Evolutionary conservation across 768 basidiomycete genomes (phyloP), one percentile per base, ranked within the genome.

Genomic region (Naganishia friedmannii): DNA sequence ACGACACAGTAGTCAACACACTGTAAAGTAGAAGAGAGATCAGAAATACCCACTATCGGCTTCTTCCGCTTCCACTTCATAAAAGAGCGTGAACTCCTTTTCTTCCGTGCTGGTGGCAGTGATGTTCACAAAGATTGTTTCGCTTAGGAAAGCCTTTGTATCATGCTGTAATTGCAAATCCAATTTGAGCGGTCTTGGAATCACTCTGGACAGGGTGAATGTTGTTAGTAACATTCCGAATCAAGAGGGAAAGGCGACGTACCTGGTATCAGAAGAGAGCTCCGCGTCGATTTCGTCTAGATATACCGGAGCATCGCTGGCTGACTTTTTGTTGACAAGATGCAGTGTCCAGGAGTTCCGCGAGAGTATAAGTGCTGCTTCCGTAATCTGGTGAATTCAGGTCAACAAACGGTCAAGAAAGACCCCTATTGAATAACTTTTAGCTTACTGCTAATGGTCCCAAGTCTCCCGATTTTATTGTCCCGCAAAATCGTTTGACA

Each of bases 11-110:
- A 63, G 1, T 51, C 48, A 51, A 21, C 7, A 13, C 48, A n/a
- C 48, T n/a, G 60, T n/a, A 37, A 13, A 1, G 39, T 12, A 1
- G 1, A 26, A 63, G 26, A 83, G 77, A 53, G 93, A 80, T 23
- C 88, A 89, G 76, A 90, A 90, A 81, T 93, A 86, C 56, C 93
- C 82, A 37, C 87, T 86, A 1, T 87, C 83, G 6, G 91, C 90
- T n/a, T 63, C 34, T 9, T 42, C 32, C 23, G 81, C 82, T 70
- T 89, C 84, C 17, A 86, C 85, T 55, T 87, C 87, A 58, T 91
- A 74, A 3, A 83, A 76, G 65, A 94, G 72, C 19, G 68, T 69
- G 5, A 73, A 74, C 21, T 45, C 77, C 78, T 48, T 51, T 5
- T n/a, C 37, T 29, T 45, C 66, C 26, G 48, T 17, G 26, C 29